These are phyloP conservation scores for Zygosaccharomyces pseudobailii DNA, from an alignment of 1,139 yeast genomes.

Conservation along the genomic window DNA sequence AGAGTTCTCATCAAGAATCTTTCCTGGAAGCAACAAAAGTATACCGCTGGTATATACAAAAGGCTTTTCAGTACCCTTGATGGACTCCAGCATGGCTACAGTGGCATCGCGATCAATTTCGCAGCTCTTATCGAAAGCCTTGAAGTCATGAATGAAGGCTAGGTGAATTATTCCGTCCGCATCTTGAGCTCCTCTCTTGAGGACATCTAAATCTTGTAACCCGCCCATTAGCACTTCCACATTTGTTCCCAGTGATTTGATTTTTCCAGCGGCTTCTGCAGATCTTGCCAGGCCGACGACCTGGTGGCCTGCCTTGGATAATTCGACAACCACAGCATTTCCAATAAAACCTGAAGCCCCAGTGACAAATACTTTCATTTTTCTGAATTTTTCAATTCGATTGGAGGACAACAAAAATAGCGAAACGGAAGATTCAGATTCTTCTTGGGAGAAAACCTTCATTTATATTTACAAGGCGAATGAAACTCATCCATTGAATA, in stretches of 20 bases:
- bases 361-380: slow-evolving; percentile 27
- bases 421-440: too few species aligned
- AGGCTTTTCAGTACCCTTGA: slow-evolving; percentile 27
- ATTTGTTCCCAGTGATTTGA: slow-evolving; percentile 21
- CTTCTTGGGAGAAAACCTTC: too few species aligned
- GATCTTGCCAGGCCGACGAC: slow-evolving; percentile 30
- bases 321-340: slow-evolving; percentile 13
- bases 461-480: too few species aligned
- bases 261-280: slow-evolving; percentile 21
- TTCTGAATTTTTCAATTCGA: neutral
- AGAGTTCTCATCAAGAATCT: neutral
- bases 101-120: slow-evolving; percentile 25
- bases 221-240: slow-evolving; percentile 29
- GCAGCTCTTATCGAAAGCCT: slow-evolving; percentile 11
- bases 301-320: slow-evolving; percentile 17
- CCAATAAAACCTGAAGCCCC: slow-evolving; percentile 34
- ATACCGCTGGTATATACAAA: slow-evolving; percentile 25
- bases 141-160: slow-evolving; percentile 34
- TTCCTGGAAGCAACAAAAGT: slow-evolving; percentile 9
- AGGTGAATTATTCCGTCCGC: slow-evolving; percentile 37
- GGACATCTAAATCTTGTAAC: slow-evolving; percentile 26
- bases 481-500: too few species aligned
- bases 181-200: slow-evolving; percentile 29
- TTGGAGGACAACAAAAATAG: too few species aligned
- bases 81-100: slow-evolving; percentile 26